These are phyloP conservation scores for Ophiostoma australiae DNA, from an alignment of 2,329 filamentous ascomycete species.

Conservation along the genomic window DNA sequence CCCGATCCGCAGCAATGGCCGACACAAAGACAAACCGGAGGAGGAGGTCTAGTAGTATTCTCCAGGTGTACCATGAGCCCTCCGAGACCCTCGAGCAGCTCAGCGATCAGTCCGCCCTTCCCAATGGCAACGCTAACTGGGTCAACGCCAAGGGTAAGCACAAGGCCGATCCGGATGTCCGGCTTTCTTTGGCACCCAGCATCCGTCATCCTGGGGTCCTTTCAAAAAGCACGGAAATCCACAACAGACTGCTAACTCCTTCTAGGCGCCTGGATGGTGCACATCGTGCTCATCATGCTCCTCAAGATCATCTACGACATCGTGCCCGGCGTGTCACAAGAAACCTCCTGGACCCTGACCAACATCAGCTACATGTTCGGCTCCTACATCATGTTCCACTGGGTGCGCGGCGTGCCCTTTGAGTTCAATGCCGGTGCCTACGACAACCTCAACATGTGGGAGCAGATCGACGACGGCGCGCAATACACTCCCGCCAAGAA, in stretches of 20 bases:
- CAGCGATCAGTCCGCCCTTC: slow-evolving; percentile 89
- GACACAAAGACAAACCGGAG: slow-evolving; percentile 67
- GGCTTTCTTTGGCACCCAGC: neutral
- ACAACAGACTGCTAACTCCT: neutral
- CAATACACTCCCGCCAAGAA: slow-evolving; percentile 99
- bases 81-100: slow-evolving; percentile 95
- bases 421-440: slow-evolving; percentile 98
- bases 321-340: slow-evolving; percentile 91
- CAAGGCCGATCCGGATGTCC: neutral
- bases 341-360: slow-evolving; percentile 96
- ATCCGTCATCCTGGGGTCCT: neutral
- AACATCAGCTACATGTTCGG: slow-evolving; percentile 99
- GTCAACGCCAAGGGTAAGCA: slow-evolving; percentile 90
- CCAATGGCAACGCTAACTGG: slow-evolving; percentile 97
- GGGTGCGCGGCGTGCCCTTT: slow-evolving; percentile 94
- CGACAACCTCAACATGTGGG: slow-evolving; percentile 99
- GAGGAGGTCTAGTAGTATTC: slow-evolving; percentile 92
- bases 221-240: neutral
- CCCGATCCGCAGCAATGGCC: slow-evolving; percentile 53
- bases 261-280: slow-evolving; percentile 93
- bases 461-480: slow-evolving; percentile 98
- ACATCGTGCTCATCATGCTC: slow-evolving; percentile 83
- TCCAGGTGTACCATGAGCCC: slow-evolving; percentile 90
- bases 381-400: slow-evolving; percentile 99
- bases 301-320: slow-evolving; percentile 98